Conservation (phyloP, 2,329 filamentous ascomycete genomes). For the Talaromyces sp. region DNA sequence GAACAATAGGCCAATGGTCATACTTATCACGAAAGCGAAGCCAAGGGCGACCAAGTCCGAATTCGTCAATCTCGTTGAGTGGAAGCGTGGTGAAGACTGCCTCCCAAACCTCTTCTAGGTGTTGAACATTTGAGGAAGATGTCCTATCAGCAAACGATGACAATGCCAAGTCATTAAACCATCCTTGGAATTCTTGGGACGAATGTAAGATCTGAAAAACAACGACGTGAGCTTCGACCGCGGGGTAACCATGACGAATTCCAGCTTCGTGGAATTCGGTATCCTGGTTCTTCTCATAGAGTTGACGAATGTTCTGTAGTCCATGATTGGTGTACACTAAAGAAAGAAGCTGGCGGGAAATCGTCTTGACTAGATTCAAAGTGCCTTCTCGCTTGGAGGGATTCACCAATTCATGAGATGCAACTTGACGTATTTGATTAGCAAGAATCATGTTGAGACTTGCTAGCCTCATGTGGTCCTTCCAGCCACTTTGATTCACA, state of each 20-base stretch:
- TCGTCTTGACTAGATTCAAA: constrained; percentile 33
- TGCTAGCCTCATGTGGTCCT: constrained; percentile 26
- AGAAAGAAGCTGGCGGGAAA: constrained; percentile 39
- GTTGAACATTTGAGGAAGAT: constrained; percentile 31
- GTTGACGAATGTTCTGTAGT: constrained; percentile 39
- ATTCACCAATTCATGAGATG: constrained; percentile 34
- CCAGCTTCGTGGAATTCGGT: constrained; percentile 48
- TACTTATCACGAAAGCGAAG: constrained; percentile 39
- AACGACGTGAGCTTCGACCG: constrained; percentile 50
- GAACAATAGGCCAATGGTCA: constrained; percentile 54
- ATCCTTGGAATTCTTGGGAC: constrained; percentile 29
- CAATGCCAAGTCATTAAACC: constrained; percentile 47
- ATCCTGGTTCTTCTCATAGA: constrained; percentile 48
- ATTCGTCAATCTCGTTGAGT: constrained; percentile 52
- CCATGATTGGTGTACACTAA: constrained; percentile 35
- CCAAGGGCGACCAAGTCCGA: constrained; percentile 48
- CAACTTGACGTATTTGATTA: constrained; percentile 41
- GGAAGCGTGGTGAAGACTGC: constrained; percentile 56
- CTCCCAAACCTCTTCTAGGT: constrained; percentile 41
- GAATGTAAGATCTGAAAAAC: constrained; percentile 44
- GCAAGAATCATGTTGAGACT: constrained; percentile 39
- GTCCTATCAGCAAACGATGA: constrained; percentile 42
- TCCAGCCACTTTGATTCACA: constrained; percentile 23
- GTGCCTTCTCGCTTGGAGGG: constrained; percentile 26
- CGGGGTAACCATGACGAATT: constrained; percentile 45